Conservation (phyloP, 352 stramenopile genomes). For the Phytophthora parvispora region DNA sequence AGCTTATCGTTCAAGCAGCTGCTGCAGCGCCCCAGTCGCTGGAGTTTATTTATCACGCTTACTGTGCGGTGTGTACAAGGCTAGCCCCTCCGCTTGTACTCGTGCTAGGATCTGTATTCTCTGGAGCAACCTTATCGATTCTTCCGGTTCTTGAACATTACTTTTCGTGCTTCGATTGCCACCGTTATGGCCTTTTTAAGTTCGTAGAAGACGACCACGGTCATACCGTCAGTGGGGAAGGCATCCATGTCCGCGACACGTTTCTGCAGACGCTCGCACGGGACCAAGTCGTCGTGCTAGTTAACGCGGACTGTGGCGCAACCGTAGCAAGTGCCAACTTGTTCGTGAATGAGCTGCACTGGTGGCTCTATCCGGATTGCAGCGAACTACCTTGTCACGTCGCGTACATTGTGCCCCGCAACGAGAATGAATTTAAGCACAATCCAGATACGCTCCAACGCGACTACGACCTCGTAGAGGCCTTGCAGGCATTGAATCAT, state of each 20-base stretch:
- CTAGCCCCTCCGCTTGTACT: conserved; percentile 29
- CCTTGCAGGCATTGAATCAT: conserved; percentile 23
- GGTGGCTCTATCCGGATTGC: conserved; percentile 34
- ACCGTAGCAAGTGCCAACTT: conserved; percentile 37
- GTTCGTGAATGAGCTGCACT: conserved; percentile 43
- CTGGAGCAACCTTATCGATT: background rate
- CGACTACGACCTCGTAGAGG: conserved; percentile 38
- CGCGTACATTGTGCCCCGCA: conserved; percentile 17
- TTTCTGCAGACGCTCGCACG: conserved; percentile 11
- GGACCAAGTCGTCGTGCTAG: conserved; percentile 35
- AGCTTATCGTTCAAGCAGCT: conserved; percentile 9
- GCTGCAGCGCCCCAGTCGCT: conserved; percentile 1
- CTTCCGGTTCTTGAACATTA: conserved; percentile 31
- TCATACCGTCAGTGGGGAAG: conserved; percentile 1
- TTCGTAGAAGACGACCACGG: background rate
- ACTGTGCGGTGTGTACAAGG: conserved; percentile 27
- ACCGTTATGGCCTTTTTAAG: background rate
- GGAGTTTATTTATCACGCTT: conserved; percentile 39
- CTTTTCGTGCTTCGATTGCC: conserved; percentile 38
- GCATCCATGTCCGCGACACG: conserved; percentile 2
- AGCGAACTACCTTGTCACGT: conserved; percentile 36
- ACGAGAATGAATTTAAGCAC: background rate
- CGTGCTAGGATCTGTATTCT: conserved; percentile 17
- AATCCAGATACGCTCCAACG: background rate
- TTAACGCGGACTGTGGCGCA: conserved; percentile 42